phyloP scores from a whole-genome alignment of 495 filamentous ascomycete genomes.

The Clavariopsis aquatica region DNA sequence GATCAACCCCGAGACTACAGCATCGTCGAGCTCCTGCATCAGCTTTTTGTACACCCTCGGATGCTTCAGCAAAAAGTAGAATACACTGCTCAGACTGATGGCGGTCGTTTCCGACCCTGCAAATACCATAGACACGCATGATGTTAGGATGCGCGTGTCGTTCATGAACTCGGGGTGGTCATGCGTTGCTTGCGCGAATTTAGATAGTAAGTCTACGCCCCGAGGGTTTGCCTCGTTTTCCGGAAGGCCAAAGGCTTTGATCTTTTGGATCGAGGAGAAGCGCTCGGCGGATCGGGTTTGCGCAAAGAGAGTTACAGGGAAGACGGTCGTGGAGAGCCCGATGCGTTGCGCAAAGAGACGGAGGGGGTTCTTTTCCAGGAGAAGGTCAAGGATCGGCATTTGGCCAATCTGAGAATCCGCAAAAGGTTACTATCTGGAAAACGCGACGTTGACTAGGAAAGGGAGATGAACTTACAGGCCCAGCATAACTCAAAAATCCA shows the following conservation, averaged over 20 bases:
- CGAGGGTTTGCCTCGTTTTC: constrained; percentile 41
- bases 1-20: constrained; percentile 42
- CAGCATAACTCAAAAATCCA: constrained; percentile 52
- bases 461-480: constrained; percentile 38
- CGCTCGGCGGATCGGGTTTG: constrained; percentile 58
- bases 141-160: constrained; percentile 62
- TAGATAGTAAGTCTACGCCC: constrained; percentile 50
- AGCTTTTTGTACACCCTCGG: constrained; percentile 45
- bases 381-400: constrained; percentile 54
- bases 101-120: constrained; percentile 50
- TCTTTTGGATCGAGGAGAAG: constrained; percentile 48
- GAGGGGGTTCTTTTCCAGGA: constrained; percentile 57
- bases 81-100: constrained; percentile 46
- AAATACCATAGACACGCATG: constrained; percentile 64
- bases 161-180: constrained; percentile 64
- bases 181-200: constrained; percentile 52
- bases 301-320: constrained; percentile 64
- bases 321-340: constrained; percentile 56
- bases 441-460: not conserved
- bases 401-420: constrained; percentile 46
- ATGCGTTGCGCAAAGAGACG: constrained; percentile 42
- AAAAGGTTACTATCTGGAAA: not conserved
- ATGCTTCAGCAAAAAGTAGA: constrained; percentile 47
- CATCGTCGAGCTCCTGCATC: constrained; percentile 47
- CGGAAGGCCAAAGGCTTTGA: constrained; percentile 41